Base-by-base conservation (phyloP, 768 basidiomycete species). In the Auricularia sp. region DNA sequence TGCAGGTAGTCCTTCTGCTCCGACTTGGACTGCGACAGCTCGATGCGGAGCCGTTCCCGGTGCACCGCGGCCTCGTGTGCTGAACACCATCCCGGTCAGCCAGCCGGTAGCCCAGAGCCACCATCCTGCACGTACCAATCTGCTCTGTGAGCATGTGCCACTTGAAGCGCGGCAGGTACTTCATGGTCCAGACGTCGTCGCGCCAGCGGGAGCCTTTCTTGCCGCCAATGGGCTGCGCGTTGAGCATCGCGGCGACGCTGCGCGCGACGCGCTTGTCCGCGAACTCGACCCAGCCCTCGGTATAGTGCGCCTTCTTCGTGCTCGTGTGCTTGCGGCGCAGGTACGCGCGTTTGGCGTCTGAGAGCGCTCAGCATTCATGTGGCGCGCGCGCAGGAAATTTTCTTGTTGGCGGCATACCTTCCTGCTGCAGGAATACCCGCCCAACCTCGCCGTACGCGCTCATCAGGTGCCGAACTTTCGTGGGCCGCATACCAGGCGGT, bases 101-200 rank as follows among this genome's bases (percentile, higher is more conserved):
- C 35, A 24, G 44, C 7, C 63, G 69, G 18, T 72, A 69, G 33
- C 54, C 34, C 16, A 45, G 11, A 47, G 21, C 14, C 39, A 63
- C 64, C 29, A 54, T n/a, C 45, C 54, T 45, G 61, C 45, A 82
- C 94, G 74, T 73, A 96, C 96, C 94, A 70, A 99, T 88, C 82
- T 98, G 96, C 76, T 98, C 97, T 5, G 93, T 95, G 65, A 99
- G 79, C 96, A 97, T 97, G 75, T 90, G 87, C 97, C 97, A 99
- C 71, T 95, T 97, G 81, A 98, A 99, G 71, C 86, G 90, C 8
- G 95, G 95, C 65, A 99, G 78, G 74, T 99, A 99, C 73, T 96
- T 96, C 94, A 98, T 96, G 65, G 97, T 98, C 97, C 97, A 99
- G 7, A 99, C 87, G 69, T 99, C 97, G 72, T 98, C 96, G 73